Evolutionary conservation across 129 eudicot species (phyloP).

Genomic region (Flaveria bidentis): DNA sequence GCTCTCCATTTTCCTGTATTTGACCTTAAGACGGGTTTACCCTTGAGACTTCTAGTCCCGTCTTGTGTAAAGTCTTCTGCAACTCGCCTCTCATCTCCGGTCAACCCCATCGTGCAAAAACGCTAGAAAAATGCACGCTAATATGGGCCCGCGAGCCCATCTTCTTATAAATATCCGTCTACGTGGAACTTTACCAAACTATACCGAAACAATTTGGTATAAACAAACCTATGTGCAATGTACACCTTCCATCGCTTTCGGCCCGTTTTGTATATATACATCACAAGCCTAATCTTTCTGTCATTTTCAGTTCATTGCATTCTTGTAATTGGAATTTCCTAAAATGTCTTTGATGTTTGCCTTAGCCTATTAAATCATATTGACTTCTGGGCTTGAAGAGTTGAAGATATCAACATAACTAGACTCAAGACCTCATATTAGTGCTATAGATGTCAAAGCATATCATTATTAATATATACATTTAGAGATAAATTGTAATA

Average conservation of each 20-base stretch:
- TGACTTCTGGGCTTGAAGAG: background rate
- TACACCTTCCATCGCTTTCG: conserved; percentile 21
- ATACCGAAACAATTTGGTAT: conserved; percentile 26
- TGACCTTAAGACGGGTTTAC: conserved; percentile 24
- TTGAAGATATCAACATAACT: background rate
- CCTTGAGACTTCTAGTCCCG: conserved; percentile 24
- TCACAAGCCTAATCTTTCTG: conserved; percentile 17
- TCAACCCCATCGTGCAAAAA: conserved; percentile 1
- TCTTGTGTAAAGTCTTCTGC: conserved; percentile 21
- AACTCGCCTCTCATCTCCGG: conserved; percentile 12
- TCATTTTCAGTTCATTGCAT: conserved; percentile 19
- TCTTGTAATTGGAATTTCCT: background rate
- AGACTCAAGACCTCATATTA: too few relatives aligned
- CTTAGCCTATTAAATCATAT: conserved; percentile 5
- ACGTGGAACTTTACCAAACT: conserved; percentile 19
- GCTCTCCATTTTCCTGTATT: conserved; percentile 28
- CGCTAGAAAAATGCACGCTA: background rate
- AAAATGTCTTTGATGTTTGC: conserved; percentile 7
- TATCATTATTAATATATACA: too few relatives aligned
- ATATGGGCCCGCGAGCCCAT: background rate
- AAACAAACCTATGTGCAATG: conserved; percentile 14
- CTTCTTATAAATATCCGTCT: conserved; percentile 10
- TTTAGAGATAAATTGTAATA: too few relatives aligned
- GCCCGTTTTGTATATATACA: conserved; percentile 9
- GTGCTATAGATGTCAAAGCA: too few relatives aligned